phyloP scores from a whole-genome alignment of 495 filamentous ascomycete genomes.

The Neurospora pannonica region DNA sequence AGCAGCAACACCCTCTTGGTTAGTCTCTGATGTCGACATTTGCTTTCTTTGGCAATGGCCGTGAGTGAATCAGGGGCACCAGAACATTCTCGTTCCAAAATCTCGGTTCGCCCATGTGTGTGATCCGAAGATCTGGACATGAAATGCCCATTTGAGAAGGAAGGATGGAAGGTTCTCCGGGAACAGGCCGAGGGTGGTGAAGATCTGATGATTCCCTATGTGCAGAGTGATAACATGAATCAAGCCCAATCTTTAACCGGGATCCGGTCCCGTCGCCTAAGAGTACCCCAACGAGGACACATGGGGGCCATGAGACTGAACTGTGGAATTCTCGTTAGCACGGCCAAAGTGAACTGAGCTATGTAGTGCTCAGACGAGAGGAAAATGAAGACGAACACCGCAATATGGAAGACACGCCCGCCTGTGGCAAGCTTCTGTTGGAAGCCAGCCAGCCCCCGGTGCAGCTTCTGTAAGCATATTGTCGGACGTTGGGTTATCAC shows the following conservation, averaged over 20 bases:
- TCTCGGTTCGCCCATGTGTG: not conserved
- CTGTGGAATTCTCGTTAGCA: not conserved
- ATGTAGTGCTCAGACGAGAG: not conserved
- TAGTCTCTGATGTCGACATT: not conserved
- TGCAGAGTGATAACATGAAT: not conserved
- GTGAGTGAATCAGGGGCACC: not conserved
- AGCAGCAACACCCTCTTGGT: not conserved
- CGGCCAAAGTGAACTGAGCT: not conserved
- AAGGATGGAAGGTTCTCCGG: slow-evolving; percentile 1
- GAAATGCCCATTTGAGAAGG: slow-evolving; percentile 1
- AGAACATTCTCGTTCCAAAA: not conserved
- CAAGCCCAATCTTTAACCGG: not conserved
- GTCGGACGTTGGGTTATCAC: not conserved
- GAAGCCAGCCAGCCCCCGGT: not conserved
- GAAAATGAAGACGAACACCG: not conserved
- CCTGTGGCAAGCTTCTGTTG: not conserved
- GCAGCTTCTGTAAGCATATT: not conserved
- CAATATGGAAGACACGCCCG: not conserved
- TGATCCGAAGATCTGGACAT: not conserved
- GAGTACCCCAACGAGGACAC: not conserved
- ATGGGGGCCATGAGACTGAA: not conserved
- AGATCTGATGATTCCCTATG: not conserved
- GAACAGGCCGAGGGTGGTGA: not conserved
- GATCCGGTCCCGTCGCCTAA: not conserved
- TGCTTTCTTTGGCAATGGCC: not conserved